These are phyloP conservation scores for Daldinia vernicosa DNA, from an alignment of 495 filamentous ascomycete genomes.

Conservation along the genomic window DNA sequence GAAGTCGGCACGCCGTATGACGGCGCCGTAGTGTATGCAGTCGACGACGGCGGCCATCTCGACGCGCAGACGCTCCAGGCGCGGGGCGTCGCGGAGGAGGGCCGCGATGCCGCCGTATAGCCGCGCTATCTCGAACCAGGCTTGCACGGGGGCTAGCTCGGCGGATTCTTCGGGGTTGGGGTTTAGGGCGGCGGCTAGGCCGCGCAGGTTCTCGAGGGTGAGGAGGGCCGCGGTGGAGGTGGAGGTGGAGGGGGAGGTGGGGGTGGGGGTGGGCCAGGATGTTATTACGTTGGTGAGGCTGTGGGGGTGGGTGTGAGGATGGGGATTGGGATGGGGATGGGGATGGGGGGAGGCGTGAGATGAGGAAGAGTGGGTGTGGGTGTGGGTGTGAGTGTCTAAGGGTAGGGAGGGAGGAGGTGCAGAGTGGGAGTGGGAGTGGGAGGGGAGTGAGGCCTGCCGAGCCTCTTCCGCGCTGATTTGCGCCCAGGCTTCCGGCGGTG, in stretches of 20 bases:
- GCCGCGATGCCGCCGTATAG: constrained; percentile 43
- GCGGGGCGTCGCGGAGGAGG: constrained; percentile 6
- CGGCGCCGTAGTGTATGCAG: constrained; percentile 53
- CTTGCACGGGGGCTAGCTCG: constrained; percentile 62
- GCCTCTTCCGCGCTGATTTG: constrained; percentile 31
- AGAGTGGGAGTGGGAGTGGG: constrained; percentile 7
- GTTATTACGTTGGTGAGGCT: constrained; percentile 11
- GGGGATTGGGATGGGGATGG: constrained; percentile 2
- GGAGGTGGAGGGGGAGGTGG: constrained; percentile 1
- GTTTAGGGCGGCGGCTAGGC: constrained; percentile 51
- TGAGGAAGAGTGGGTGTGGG: background rate
- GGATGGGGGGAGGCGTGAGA: background rate
- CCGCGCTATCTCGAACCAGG: constrained; percentile 58
- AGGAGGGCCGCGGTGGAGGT: constrained; percentile 31
- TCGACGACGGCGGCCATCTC: constrained; percentile 50
- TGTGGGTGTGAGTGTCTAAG: background rate
- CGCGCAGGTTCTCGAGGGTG: constrained; percentile 50
- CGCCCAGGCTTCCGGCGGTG: constrained; percentile 43
- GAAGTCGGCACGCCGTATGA: constrained; percentile 51
- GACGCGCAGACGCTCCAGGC: constrained; percentile 43
- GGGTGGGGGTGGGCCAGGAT: constrained; percentile 17
- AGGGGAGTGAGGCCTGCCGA: constrained; percentile 7
- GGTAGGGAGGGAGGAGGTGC: background rate
- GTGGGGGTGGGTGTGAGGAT: background rate
- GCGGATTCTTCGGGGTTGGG: constrained; percentile 29